Base-by-base conservation (phyloP, 805 yeast genomes). In the Brettanomyces naardenensis region DNA sequence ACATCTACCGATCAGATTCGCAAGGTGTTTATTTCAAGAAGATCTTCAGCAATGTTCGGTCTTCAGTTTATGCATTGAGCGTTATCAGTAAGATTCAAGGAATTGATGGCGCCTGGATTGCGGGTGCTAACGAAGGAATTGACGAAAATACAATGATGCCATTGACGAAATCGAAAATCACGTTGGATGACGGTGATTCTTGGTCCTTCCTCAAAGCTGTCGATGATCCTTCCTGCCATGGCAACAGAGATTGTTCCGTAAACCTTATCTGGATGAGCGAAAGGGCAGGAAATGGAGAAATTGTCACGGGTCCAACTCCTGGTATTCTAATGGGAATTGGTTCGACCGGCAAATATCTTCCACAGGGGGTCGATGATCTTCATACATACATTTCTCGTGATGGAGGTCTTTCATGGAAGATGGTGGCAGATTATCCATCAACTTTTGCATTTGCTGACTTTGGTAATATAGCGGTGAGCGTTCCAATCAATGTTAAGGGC, bases 391-490 rank as follows among this genome's bases (percentile, higher is more conserved):
- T 84, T 6, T 81, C 95, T 0, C 62, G 80, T 40, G 87, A 86
- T 61, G 88, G 85, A 19, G 95, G 95, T 20, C 51, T 66, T n/a
- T 62, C 80, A 0, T 86, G 95, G 95, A 57, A 59, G 20, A 53
- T 63, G 39, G 71, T 77, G 1, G 48, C 75, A 11, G 73, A 74
- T 19, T 69, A 66, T 31, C 73, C 84, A 3, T 65, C 73, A 28
- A 43, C 66, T 3, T 75, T 72, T 44, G 68, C 77, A 1, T 78
- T 76, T 60, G 95, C 90, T 33, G 94, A 86, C 56, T 74, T 72
- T 41, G 95, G 95, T 25, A 82, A 85, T 49, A 56, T 86, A 9
- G 69, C 84, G 14, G 56, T 81, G 2, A 81, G 85, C 2, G 56
- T 74, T n/a, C 79, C 81, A 20, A 32, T 53, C 19, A 35, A 45